A percentile compares a stretch with the other conserved stretches of the same genome.
phyloP scores from a whole-genome alignment of 2,329 filamentous ascomycete species.

The Fusarium pseudoanthophilum region DNA sequence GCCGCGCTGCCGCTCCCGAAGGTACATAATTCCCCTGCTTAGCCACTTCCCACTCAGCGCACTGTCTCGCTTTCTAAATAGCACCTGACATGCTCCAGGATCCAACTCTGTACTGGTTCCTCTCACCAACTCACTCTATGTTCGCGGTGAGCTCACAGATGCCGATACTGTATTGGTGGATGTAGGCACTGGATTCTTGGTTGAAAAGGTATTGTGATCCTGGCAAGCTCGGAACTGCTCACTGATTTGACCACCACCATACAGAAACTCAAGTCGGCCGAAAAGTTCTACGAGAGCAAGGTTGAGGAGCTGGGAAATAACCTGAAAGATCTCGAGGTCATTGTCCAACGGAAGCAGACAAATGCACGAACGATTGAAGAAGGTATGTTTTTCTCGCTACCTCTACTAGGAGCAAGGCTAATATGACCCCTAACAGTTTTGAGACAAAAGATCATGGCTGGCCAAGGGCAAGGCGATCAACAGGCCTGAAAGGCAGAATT shows the following conservation, averaged over 20 bases:
- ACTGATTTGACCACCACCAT: slow-evolving; percentile 9
- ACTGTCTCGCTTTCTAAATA: not conserved
- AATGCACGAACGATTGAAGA: slow-evolving; percentile 91
- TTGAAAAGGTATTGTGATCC: slow-evolving; percentile 77
- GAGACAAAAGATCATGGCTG: slow-evolving; percentile 57
- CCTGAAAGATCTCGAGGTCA: slow-evolving; percentile 66
- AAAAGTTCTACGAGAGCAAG: slow-evolving; percentile 67
- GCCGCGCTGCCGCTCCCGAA: slow-evolving; percentile 47
- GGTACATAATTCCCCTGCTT: slow-evolving; percentile 39
- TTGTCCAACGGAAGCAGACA: slow-evolving; percentile 77
- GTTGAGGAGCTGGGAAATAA: slow-evolving; percentile 63
- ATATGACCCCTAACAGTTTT: slow-evolving; percentile 50
- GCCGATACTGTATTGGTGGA: slow-evolving; percentile 86
- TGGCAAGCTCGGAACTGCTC: not conserved
- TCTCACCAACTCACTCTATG: slow-evolving; percentile 93
- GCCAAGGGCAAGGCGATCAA: slow-evolving; percentile 43
- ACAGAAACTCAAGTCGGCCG: slow-evolving; percentile 64
- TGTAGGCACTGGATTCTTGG: slow-evolving; percentile 91
- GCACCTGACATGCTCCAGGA: slow-evolving; percentile 36
- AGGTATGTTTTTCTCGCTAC: slow-evolving; percentile 59
- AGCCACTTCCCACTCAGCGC: not conserved
- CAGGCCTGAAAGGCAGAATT: slow-evolving; percentile 30
- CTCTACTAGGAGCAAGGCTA: slow-evolving; percentile 41
- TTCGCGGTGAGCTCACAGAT: slow-evolving; percentile 81
- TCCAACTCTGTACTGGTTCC: slow-evolving; percentile 82